A percentile compares a stretch with the other conserved stretches of the same genome.
Conservation (phyloP, 2,329 filamentous ascomycete species). For the Ophiosphaerella narmari region DNA sequence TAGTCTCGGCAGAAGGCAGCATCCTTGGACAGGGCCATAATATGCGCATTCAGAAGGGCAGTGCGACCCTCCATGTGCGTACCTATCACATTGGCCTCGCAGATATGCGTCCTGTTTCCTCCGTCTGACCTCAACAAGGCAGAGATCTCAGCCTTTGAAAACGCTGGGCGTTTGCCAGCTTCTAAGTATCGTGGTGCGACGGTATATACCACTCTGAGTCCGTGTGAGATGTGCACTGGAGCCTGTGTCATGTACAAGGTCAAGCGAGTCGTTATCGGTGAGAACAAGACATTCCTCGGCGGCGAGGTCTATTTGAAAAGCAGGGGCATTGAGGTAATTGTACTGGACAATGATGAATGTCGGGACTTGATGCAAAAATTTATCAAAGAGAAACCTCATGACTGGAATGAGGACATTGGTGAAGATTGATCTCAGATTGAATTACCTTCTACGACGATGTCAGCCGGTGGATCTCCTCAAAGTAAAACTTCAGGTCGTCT, state of each 20-base stretch:
- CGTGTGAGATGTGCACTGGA: conserved; percentile 82
- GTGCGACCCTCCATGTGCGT: conserved; percentile 70
- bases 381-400: conserved; percentile 70
- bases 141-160: conserved; percentile 76
- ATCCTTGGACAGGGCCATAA: conserved; percentile 76
- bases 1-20: conserved; percentile 71
- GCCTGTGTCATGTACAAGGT: conserved; percentile 78
- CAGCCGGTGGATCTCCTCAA: conserved; percentile 78
- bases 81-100: neutral
- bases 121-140: conserved; percentile 55
- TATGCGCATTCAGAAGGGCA: conserved; percentile 73
- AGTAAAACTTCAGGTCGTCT: conserved; percentile 90
- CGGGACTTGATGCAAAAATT: conserved; percentile 72
- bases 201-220: conserved; percentile 83
- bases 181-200: conserved; percentile 71
- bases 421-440: conserved; percentile 20
- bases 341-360: conserved; percentile 68
- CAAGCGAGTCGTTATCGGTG: conserved; percentile 72
- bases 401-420: conserved; percentile 63
- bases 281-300: conserved; percentile 76
- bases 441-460: conserved; percentile 20
- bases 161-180: conserved; percentile 72
- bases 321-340: conserved; percentile 73
- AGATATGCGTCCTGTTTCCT: neutral
- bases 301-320: conserved; percentile 72